phyloP scores from a whole-genome alignment of 495 filamentous ascomycete genomes.

The Ramalina intermedia region DNA sequence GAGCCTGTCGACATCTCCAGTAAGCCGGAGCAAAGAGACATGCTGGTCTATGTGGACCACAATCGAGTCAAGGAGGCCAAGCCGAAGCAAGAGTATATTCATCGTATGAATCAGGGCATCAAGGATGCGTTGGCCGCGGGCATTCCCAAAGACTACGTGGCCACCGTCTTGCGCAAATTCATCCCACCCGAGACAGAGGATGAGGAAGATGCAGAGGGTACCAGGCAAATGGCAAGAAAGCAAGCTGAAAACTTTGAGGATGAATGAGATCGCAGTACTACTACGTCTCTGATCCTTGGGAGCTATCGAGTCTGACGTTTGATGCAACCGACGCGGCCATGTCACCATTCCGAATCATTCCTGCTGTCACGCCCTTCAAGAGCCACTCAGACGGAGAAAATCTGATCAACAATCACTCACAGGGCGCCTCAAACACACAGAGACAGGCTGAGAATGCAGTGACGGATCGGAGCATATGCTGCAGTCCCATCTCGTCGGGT shows the following conservation, averaged over 20 bases:
- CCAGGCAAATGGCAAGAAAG: constrained; percentile 4
- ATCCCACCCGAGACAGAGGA: constrained; percentile 30
- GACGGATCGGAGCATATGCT: no score
- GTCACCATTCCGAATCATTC: no score
- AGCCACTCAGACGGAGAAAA: no score
- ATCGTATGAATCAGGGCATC: constrained; percentile 54
- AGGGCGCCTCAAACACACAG: no score
- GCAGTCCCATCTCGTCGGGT: no score
- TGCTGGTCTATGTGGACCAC: constrained; percentile 47
- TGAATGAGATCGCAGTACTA: background rate
- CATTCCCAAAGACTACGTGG: constrained; percentile 40
- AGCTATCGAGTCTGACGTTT: no score
- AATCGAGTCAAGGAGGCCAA: constrained; percentile 22
- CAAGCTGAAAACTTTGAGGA: constrained; percentile 4
- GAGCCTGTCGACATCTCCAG: constrained; percentile 8
- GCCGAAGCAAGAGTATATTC: constrained; percentile 49
- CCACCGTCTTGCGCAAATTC: constrained; percentile 40
- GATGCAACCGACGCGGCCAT: no score
- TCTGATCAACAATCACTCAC: no score
- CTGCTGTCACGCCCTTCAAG: no score
- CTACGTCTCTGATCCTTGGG: no score
- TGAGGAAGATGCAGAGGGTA: background rate
- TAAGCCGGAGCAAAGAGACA: constrained; percentile 6
- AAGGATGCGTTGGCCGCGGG: constrained; percentile 42
- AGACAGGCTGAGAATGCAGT: no score